These are phyloP conservation scores for Metschnikowia baotianmanensis DNA, from an alignment of 805 yeast species.

Conservation along the genomic window DNA sequence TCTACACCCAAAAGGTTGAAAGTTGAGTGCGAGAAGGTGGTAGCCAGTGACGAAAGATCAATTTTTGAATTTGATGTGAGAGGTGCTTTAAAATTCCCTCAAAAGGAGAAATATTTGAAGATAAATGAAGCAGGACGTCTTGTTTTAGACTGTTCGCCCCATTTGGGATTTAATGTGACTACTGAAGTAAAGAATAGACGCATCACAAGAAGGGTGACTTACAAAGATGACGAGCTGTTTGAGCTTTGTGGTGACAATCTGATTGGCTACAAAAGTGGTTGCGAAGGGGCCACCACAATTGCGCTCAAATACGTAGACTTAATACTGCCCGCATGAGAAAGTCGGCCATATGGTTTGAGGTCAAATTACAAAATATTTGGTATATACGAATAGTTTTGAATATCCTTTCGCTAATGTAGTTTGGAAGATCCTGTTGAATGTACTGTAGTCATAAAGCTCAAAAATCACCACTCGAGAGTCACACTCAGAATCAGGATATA, in stretches of 20 bases:
- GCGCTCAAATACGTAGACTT: background rate
- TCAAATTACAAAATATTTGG: too few relatives aligned
- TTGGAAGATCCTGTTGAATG: too few relatives aligned
- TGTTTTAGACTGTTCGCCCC: background rate
- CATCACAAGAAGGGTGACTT: background rate
- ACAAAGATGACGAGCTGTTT: background rate
- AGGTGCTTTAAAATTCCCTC: background rate
- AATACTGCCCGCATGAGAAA: background rate
- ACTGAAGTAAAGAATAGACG: background rate
- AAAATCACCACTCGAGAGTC: too few relatives aligned
- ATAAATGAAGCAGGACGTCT: background rate
- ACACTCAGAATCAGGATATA: too few relatives aligned
- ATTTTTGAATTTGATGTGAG: background rate
- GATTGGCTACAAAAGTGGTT: background rate
- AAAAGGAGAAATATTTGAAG: background rate
- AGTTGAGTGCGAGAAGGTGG: background rate
- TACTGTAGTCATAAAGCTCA: too few relatives aligned
- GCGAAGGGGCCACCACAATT: background rate
- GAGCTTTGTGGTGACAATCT: conserved; percentile 1
- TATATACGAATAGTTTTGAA: too few relatives aligned
- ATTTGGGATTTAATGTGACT: background rate
- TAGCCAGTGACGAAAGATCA: background rate
- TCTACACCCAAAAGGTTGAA: background rate
- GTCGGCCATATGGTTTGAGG: background rate
- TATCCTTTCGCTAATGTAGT: too few relatives aligned